Evolutionary conservation across 352 stramenopile species (phyloP), one percentile per base, ranked within the genome.

Genomic region (Phytophthora melonis): DNA sequence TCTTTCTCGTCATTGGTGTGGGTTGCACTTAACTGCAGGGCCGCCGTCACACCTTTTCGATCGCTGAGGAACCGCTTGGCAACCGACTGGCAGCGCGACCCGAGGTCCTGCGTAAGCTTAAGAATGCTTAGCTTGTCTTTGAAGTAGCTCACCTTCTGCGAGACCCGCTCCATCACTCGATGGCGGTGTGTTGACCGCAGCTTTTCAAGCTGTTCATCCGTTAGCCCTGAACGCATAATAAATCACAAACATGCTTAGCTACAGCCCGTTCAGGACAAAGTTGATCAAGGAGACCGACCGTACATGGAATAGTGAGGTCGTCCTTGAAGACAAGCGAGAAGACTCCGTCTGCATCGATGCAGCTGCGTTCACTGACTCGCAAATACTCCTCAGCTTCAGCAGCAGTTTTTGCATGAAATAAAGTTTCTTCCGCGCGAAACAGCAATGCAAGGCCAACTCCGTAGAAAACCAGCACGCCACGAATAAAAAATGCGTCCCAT

Each of bases 271-370:
- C 23, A 27, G 21, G 39, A 77, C 8, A 13, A 14, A n/a, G 10
- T 45, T 54, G 23, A 64, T 34, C 27, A 30, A n/a, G 57, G 16
- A 34, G 39, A n/a, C 39, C 16, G 13, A 68, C 2, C 81, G 21
- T 82, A 94, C 88, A 93, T 49, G 84, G 74, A 49, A 95, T 92
- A 62, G 90, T 91, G 32, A 95, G 75, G 58, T 95, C 88, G 34
- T 93, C 88, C 47, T 92, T 93, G 63, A 95, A 91, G 16, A 89
- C 83, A 47, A 88, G 75, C 0, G 87, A 88, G 66, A 95, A 95
- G 18, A 95, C 63, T 25, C 70, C 77, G 59, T 95, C 87, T 1
- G 84, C 86, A 64, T 95, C 86, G 52, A 95, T 90, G 45, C 83
- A 91, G 50, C 75, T 86, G 16, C 78, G 72, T 54, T 94, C 88